Percentiles rank a stretch among this genome's conserved stretches.
phyloP scores from a whole-genome alignment of 1,284 basidiomycete genomes.

The Takashimella tepidaria region DNA sequence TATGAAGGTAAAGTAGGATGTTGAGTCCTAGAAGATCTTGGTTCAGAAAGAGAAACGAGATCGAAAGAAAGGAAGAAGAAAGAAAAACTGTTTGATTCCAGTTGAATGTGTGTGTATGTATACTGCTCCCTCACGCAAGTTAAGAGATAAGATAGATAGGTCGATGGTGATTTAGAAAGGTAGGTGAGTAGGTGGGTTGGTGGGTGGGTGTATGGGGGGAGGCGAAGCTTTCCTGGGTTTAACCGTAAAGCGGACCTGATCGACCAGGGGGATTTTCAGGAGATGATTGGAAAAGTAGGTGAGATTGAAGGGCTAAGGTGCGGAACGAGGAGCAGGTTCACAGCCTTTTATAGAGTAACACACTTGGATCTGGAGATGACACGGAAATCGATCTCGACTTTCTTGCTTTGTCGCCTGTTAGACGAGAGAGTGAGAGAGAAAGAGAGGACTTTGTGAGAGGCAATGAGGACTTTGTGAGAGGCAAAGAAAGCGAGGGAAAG shows the following conservation, averaged over 20 bases:
- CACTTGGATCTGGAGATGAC: too few species aligned
- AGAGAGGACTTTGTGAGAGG: not conserved
- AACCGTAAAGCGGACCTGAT: not conserved
- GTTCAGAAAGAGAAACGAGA: too few species aligned
- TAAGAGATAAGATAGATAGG: not conserved
- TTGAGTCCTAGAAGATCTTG: not conserved
- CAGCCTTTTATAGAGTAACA: not conserved
- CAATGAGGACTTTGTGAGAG: not conserved
- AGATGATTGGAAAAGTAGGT: too few species aligned
- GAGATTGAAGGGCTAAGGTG: not conserved
- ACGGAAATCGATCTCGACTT: not conserved
- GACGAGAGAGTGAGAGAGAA: too few species aligned
- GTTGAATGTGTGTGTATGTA: too few species aligned
- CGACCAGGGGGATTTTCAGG: not conserved
- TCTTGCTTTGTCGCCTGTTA: too few species aligned
- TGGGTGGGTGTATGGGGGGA: too few species aligned
- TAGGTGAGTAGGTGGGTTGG: too few species aligned
- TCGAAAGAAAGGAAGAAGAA: too few species aligned
- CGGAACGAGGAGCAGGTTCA: not conserved
- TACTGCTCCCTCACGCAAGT: not conserved
- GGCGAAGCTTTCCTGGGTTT: too few species aligned
- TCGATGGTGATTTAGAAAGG: too few species aligned
- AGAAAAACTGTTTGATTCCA: too few species aligned
- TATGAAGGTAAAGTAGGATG: not conserved
- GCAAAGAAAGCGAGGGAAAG: not conserved